Base-by-base conservation (phyloP, 805 yeast species). In the Ogataea kodamae region DNA sequence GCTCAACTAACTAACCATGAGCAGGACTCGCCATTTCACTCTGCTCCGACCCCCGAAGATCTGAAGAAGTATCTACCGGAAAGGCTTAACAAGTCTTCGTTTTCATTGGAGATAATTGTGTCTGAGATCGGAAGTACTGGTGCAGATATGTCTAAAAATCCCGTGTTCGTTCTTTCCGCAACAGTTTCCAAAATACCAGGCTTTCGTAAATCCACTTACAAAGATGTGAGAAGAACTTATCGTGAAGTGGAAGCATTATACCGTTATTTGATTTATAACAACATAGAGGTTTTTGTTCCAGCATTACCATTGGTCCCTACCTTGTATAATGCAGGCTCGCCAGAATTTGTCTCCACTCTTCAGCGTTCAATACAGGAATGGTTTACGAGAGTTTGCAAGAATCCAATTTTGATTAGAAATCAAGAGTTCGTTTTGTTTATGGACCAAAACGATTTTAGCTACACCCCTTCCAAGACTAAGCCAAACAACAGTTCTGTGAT, bases 211-310 rank as follows among this genome's bases (percentile, higher is more conserved):
- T 61, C 73, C 6, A 57, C 59, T 6, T 88, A 83, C 57, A 76
- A 78, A 35, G 89, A 80, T 36, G 64, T 90, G 10, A 76, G 95
- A 46, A 74, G 97, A 39, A 80, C 96, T 0, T 82, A 77, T 53
- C 71, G 72, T 39, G 98, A 92, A 57, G 68, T 88, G 45, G 74
- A 73, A 19, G 74, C 78, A 40, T 75, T 92, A 50, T 85, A 84
- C 59, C 77, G 76, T 45, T 90, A 83, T 54, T 63, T 92, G 43
- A 77, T 78, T 37, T 78, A 79, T 13, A 84, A 94, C 22, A 82
- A 88, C 50, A 80, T 90, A 19, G 97, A 92, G 57, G 89, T 92
- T 36, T 88, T 90, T 61, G 88, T 92, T 4, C 97, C 97, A 0
- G 78, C 94, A 5, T 65, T 92, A 25, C 97, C 97, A 0, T 64